Conservation (phyloP, 306 rosid species). For the Quercus rubra region DNA sequence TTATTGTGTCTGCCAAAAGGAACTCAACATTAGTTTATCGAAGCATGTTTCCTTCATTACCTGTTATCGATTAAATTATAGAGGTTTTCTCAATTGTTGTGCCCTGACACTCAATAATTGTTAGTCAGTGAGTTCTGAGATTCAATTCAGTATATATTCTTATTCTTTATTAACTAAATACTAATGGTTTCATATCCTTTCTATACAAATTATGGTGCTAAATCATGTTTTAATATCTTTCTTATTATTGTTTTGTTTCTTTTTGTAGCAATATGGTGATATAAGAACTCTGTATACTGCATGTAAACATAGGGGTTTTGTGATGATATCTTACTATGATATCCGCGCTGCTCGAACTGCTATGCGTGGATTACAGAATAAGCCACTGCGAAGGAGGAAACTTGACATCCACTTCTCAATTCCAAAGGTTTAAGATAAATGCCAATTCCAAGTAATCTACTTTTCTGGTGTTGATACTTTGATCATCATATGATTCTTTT, state of each 20-base stretch:
- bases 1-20: too few relatives aligned
- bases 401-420: constrained; percentile 98
- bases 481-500: constrained; percentile 4
- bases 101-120: background rate
- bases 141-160: background rate
- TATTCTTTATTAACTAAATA: background rate
- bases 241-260: background rate
- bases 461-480: constrained; percentile 4
- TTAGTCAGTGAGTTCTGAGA: background rate
- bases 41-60: background rate
- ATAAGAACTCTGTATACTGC: constrained; percentile 95
- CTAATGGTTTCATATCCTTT: background rate
- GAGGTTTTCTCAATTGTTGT: background rate
- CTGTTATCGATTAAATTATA: background rate
- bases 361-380: constrained; percentile 88
- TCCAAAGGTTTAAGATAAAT: constrained; percentile 62
- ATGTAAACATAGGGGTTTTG: constrained; percentile 99
- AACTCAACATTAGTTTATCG: background rate
- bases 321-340: constrained; percentile 97
- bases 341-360: constrained; percentile 99
- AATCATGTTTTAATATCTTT: background rate
- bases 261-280: constrained; percentile 88
- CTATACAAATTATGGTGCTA: background rate
- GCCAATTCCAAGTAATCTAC: constrained; percentile 10
- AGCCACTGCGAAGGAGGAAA: constrained; percentile 91